phyloP scores from a whole-genome alignment of 352 stramenopile species.

The Sclerospora graminicola region DNA sequence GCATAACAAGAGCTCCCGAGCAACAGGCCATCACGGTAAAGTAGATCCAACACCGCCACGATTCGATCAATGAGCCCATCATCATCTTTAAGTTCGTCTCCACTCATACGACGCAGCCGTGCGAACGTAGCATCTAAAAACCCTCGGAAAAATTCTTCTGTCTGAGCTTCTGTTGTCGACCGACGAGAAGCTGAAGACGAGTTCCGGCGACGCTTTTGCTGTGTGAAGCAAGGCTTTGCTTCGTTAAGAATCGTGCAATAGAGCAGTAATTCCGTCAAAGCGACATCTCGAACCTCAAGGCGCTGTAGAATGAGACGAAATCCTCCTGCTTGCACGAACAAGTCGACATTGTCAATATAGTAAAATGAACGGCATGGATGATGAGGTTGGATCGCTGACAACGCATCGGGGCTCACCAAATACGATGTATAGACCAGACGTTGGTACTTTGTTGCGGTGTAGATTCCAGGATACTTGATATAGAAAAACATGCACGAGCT shows the following conservation, averaged over 20 bases:
- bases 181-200: conserved; percentile 26
- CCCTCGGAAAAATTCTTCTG: conserved; percentile 73
- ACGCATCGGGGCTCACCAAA: conserved; percentile 42
- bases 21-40: conserved; percentile 58
- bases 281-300: conserved; percentile 29
- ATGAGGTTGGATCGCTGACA: conserved; percentile 42
- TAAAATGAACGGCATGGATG: conserved; percentile 73
- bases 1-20: conserved; percentile 25
- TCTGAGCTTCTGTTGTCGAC: conserved; percentile 27
- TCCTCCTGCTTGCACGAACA: conserved; percentile 76
- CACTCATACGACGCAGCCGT: conserved; percentile 50
- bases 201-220: conserved; percentile 45
- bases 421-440: conserved; percentile 71
- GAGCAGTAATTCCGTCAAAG: conserved; percentile 50
- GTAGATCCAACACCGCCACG: conserved; percentile 47
- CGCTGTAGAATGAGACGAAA: conserved; percentile 66
- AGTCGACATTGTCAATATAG: conserved; percentile 75
- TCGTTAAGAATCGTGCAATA: conserved; percentile 59
- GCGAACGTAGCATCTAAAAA: conserved; percentile 66
- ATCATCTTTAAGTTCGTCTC: conserved; percentile 73
- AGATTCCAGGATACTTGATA: conserved; percentile 62
- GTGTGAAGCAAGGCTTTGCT: conserved; percentile 61
- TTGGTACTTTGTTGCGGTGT: conserved; percentile 45
- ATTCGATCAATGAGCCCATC: conserved; percentile 70
- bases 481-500: conserved; percentile 79